Conservation (phyloP, 192 early-diverging fungal genomes). For the Mortierella antarctica region DNA sequence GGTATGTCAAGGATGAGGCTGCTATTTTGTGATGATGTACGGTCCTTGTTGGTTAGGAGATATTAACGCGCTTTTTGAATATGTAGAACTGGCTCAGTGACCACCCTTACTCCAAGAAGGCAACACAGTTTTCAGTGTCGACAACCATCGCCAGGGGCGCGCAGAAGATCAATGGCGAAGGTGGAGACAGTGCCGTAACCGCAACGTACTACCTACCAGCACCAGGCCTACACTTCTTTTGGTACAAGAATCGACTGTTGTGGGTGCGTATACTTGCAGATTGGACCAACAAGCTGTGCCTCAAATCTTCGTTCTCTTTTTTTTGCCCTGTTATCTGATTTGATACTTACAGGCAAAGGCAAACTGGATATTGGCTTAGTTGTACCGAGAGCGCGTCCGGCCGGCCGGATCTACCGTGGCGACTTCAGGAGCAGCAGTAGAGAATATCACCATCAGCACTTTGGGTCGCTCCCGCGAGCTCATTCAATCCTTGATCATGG, state of each 20-base stretch:
- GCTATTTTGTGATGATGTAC: background rate
- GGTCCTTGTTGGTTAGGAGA: background rate
- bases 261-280: slow-evolving; percentile 41
- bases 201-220: slow-evolving; percentile 68
- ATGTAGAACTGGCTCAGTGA: slow-evolving; percentile 64
- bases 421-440: slow-evolving; percentile 37
- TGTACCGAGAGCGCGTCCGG: slow-evolving; percentile 54
- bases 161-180: slow-evolving; percentile 55
- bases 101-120: slow-evolving; percentile 55
- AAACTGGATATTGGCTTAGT: background rate
- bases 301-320: too few species aligned
- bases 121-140: slow-evolving; percentile 63
- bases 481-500: slow-evolving; percentile 62
- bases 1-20: background rate
- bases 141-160: slow-evolving; percentile 60
- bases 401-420: slow-evolving; percentile 36
- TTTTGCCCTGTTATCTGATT: background rate
- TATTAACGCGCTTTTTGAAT: slow-evolving; percentile 23
- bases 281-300: too few species aligned
- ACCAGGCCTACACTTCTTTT: slow-evolving; percentile 69
- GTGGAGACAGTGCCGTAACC: slow-evolving; percentile 38
- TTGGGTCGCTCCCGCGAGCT: slow-evolving; percentile 61
- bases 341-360: background rate
- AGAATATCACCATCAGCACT: slow-evolving; percentile 67
- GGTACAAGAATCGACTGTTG: slow-evolving; percentile 58